Evolutionary conservation across 352 stramenopile genomes (phyloP).

Genomic region (Globisporangium alternatum): DNA sequence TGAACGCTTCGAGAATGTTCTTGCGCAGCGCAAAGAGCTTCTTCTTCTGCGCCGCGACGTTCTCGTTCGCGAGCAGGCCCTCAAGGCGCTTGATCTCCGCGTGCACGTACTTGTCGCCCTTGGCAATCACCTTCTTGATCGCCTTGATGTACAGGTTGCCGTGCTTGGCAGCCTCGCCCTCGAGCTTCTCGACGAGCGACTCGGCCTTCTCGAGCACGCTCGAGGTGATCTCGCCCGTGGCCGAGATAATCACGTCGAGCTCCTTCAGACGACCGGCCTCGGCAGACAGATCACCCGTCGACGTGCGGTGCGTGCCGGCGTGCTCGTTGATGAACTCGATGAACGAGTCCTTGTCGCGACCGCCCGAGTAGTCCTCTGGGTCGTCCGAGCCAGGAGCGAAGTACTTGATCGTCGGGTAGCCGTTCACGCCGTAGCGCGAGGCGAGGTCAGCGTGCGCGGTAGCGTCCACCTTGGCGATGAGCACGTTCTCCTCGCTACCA

Average conservation of each 20-base stretch:
- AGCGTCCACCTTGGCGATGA: constrained; percentile 84
- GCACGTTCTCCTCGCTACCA: constrained; percentile 69
- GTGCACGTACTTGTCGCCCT: constrained; percentile 82
- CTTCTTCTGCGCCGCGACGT: constrained; percentile 85
- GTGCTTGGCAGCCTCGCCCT: constrained; percentile 67
- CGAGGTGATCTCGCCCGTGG: constrained; percentile 64
- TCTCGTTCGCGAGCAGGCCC: constrained; percentile 73
- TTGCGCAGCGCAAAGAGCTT: constrained; percentile 87
- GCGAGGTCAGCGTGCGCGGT: constrained; percentile 57
- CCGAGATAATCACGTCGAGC: constrained; percentile 82
- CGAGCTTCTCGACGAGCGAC: constrained; percentile 62
- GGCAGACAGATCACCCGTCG: constrained; percentile 66
- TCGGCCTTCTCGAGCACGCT: constrained; percentile 72
- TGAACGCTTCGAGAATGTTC: constrained; percentile 87
- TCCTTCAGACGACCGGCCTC: constrained; percentile 79
- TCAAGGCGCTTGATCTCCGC: constrained; percentile 83
- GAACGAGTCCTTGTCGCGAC: constrained; percentile 81
- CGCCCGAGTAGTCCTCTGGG: constrained; percentile 82
- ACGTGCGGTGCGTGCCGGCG: constrained; percentile 78
- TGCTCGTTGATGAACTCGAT: constrained; percentile 91
- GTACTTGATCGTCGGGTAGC: constrained; percentile 93
- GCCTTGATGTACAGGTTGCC: constrained; percentile 87
- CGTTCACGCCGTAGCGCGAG: constrained; percentile 83
- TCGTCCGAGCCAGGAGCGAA: constrained; percentile 80
- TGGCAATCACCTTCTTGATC: constrained; percentile 89